These are phyloP conservation scores for Zizania palustris DNA, from an alignment of 202 grass and related monocot genomes.

Conservation along the genomic window DNA sequence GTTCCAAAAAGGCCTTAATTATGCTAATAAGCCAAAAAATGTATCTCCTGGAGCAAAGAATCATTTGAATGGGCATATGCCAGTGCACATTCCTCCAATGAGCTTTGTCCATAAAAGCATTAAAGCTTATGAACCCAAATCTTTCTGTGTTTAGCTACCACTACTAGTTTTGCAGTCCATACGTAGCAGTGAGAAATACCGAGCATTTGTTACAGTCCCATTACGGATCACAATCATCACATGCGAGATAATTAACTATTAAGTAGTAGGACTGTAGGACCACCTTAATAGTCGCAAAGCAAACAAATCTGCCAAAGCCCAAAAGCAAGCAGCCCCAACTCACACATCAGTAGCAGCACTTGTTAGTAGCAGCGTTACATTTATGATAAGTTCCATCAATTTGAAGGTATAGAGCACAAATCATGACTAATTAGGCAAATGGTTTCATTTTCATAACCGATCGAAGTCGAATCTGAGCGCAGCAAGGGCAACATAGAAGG, in stretches of 20 bases:
- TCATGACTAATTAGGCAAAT: not conserved
- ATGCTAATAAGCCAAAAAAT: not conserved
- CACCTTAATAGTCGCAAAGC: not conserved
- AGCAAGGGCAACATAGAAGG: conserved; percentile 1
- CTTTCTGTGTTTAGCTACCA: not conserved
- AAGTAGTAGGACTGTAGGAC: not conserved
- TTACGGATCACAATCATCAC: not conserved
- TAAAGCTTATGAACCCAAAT: not conserved
- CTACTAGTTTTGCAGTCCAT: not conserved
- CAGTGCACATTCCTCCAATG: not conserved
- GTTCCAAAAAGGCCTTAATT: not conserved
- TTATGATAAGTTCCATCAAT: not conserved
- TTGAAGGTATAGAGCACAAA: conserved; percentile 14
- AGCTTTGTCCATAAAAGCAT: not conserved
- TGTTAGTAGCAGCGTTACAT: not conserved
- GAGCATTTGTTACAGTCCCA: not conserved
- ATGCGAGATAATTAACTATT: not conserved
- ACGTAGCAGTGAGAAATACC: not conserved
- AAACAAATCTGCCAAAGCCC: conserved; percentile 10
- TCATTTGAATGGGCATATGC: not conserved
- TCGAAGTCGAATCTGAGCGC: not conserved
- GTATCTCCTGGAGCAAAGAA: not conserved
- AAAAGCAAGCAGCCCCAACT: conserved; percentile 7
- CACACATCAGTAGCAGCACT: not conserved
- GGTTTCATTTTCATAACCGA: not conserved